Base-by-base conservation (phyloP, 768 basidiomycete genomes). In the Candolleomyces aberdarensis region DNA sequence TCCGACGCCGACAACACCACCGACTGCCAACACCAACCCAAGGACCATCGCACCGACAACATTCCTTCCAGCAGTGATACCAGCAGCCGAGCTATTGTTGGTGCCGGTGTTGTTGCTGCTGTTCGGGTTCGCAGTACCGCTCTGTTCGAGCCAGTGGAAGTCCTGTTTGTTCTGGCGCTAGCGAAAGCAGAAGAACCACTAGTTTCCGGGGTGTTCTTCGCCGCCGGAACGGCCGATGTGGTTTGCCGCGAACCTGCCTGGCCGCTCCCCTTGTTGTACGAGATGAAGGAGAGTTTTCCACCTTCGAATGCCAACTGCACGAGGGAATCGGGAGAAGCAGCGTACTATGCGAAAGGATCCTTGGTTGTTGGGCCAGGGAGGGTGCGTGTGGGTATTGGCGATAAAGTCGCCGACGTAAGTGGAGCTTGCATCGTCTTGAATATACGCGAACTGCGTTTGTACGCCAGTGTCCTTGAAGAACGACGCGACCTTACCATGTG, bases 391-490 rank as follows among this genome's bases (percentile, higher is more conserved):
- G 8, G 82, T 80, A 75, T 92, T 92, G 62, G 76, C 84, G 72
- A 84, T 80, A 50, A 88, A 86, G 66, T 90, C 86, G 66, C 91
- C 77, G 41, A 93, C 80, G 66, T 89, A 92, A 22, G 87, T 85
- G 39, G 79, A 78, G 17, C 87, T 87, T 59, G 83, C 83, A 67
- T 92, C 89, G 68, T 85, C 80, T 22, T 92, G 91, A 59, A 93
- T 79, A 74, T 85, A 94, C 2, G 87, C 87, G 71, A 91, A 88
- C 69, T 88, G 83, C 63, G 86, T 78, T 67, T 89, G 89, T 20
- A 87, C 88, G 52, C 80, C 83, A 43, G 62, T 62, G 0, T 72
- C 71, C 65, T 81, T 78, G 78, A 91, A 92, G 74, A 93, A 84
- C 11, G 87, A 89, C 3, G 89, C 74, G 2, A 86, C 81, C 69